A percentile compares a stretch with the other conserved stretches of the same genome.
phyloP scores from a whole-genome alignment of 1,284 basidiomycete species.

The Macrocystidia cucumis region DNA sequence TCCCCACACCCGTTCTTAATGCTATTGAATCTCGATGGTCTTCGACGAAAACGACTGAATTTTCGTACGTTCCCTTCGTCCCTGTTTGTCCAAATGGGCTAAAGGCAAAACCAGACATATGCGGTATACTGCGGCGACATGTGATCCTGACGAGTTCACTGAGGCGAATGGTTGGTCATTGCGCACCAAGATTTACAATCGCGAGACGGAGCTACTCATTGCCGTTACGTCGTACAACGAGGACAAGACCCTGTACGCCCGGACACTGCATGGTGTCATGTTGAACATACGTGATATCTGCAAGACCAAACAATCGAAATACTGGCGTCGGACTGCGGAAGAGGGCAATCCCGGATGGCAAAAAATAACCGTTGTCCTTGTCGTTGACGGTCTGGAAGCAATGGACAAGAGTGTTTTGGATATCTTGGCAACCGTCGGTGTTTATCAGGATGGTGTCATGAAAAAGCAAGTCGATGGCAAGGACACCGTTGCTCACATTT shows the following conservation, averaged over 20 bases:
- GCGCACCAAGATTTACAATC: conserved; percentile 79
- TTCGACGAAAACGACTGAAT: conserved; percentile 68
- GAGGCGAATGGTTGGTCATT: conserved; percentile 79
- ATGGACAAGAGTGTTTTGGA: conserved; percentile 96
- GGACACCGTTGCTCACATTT: conserved; percentile 87
- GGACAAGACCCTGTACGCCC: conserved; percentile 90
- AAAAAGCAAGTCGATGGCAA: conserved; percentile 92
- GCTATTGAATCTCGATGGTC: conserved; percentile 82
- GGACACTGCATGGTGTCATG: conserved; percentile 95
- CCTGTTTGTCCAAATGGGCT: conserved; percentile 8
- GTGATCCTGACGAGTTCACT: conserved; percentile 90
- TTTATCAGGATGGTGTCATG: conserved; percentile 94
- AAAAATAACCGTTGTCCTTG: conserved; percentile 84
- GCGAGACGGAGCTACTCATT: conserved; percentile 91
- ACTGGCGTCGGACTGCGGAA: conserved; percentile 81
- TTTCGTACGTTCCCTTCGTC: conserved; percentile 54
- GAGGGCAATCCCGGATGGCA: conserved; percentile 91
- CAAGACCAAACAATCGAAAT: conserved; percentile 94
- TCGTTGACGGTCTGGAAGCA: conserved; percentile 91
- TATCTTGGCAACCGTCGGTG: conserved; percentile 80
- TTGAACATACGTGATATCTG: conserved; percentile 97
- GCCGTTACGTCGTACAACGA: conserved; percentile 88
- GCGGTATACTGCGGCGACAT: conserved; percentile 90
- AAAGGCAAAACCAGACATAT: conserved; percentile 53
- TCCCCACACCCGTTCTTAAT: conserved; percentile 81